phyloP scores from a whole-genome alignment of 257 asterid species.

The Forsythia viridissima region DNA sequence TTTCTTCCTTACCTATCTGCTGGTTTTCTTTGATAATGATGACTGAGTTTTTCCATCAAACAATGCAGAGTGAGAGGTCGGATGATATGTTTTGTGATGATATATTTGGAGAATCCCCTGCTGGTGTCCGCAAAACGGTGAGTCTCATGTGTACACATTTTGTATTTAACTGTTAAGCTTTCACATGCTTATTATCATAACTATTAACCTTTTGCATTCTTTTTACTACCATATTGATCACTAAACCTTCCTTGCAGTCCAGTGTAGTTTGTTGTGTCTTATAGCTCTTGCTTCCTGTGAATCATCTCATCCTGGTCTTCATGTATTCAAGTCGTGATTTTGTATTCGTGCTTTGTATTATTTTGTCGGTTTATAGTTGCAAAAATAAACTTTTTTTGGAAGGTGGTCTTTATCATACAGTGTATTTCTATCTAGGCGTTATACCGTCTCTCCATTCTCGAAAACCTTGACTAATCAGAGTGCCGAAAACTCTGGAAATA shows the following conservation, averaged over 20 bases:
- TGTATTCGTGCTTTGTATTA: background rate
- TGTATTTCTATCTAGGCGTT: background rate
- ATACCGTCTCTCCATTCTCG: background rate
- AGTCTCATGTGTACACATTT: constrained; percentile 24
- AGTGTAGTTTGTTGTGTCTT: background rate
- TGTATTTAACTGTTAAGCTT: constrained; percentile 3
- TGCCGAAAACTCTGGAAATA: background rate
- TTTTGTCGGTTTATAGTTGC: background rate
- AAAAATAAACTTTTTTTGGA: background rate
- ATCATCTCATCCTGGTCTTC: background rate
- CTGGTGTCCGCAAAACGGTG: constrained; percentile 73
- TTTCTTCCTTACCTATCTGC: constrained; percentile 18
- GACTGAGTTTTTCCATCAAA: constrained; percentile 20
- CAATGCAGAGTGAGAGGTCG: constrained; percentile 80
- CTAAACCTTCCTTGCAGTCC: background rate
- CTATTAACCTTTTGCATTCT: background rate
- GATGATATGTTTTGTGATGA: constrained; percentile 87
- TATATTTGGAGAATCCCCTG: constrained; percentile 96
- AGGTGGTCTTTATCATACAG: background rate
- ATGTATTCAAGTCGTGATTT: background rate
- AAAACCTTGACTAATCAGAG: background rate
- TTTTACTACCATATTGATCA: background rate
- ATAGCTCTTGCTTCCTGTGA: constrained; percentile 5
- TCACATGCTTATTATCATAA: background rate
- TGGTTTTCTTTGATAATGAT: constrained; percentile 14